These are phyloP conservation scores for Scenedesmus sp. DNA, from an alignment of 163 green algal species.

Conservation along the genomic window DNA sequence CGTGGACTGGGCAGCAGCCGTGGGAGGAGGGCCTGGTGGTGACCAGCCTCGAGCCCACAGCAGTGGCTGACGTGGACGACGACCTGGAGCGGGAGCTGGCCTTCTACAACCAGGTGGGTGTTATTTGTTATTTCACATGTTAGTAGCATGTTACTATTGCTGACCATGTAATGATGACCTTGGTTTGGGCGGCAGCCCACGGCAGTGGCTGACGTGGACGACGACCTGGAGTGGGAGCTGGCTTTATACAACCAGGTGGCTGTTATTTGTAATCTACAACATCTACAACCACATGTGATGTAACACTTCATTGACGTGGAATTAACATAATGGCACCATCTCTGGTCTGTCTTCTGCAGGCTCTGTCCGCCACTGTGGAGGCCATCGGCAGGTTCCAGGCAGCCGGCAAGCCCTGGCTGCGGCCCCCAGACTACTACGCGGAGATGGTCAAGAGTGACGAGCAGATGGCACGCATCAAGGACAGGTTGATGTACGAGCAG, in stretches of 20 bases:
- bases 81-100: conserved; percentile 93
- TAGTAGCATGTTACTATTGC: neutral
- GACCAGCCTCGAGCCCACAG: conserved; percentile 51
- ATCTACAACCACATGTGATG: too few species aligned
- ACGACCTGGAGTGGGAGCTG: conserved; percentile 95
- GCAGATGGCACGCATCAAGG: conserved; percentile 97
- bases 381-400: conserved; percentile 86
- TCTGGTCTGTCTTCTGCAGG: conserved; percentile 64
- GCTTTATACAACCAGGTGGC: conserved; percentile 96
- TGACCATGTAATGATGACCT: too few species aligned
- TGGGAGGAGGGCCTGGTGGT: conserved; percentile 83
- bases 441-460: conserved; percentile 99
- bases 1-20: conserved; percentile 71
- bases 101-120: conserved; percentile 95
- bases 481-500: conserved; percentile 96
- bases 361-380: conserved; percentile 77
- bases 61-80: conserved; percentile 89
- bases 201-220: conserved; percentile 85
- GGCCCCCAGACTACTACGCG: conserved; percentile 96
- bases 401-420: conserved; percentile 78
- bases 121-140: neutral
- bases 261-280: neutral
- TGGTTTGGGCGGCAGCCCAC: conserved; percentile 41
- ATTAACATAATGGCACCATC: too few species aligned
- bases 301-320: neutral